phyloP scores from a whole-genome alignment of 129 eudicot genomes.

The Chrysanthemum makinoi region DNA sequence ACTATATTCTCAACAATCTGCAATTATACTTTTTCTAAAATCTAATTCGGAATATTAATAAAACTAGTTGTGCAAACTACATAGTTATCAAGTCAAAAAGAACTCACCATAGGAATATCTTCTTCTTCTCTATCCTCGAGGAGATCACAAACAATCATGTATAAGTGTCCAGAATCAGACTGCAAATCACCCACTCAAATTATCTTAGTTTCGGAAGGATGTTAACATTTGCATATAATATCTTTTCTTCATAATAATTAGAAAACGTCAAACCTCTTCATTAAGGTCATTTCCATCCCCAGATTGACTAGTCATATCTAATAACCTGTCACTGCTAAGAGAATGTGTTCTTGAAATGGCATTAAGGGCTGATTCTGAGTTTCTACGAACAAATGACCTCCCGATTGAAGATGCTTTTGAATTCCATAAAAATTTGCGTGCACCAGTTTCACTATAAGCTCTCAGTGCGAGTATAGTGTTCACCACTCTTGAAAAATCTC shows the following conservation, averaged over 20 bases:
- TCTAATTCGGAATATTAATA: background rate
- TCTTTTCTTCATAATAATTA: background rate
- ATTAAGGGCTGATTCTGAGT: slow-evolving; percentile 49
- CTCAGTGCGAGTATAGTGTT: slow-evolving; percentile 65
- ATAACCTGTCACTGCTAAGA: slow-evolving; percentile 25
- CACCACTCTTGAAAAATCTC: slow-evolving; percentile 67
- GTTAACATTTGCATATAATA: background rate
- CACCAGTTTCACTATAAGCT: slow-evolving; percentile 55
- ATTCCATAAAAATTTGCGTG: slow-evolving; percentile 52
- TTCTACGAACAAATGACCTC: slow-evolving; percentile 46
- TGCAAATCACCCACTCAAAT: slow-evolving; percentile 26
- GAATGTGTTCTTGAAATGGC: slow-evolving; percentile 46
- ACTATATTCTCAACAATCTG: slow-evolving; percentile 74
- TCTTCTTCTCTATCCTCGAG: slow-evolving; percentile 68
- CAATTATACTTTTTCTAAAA: background rate
- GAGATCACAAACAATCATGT: slow-evolving; percentile 56
- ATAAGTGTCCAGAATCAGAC: slow-evolving; percentile 41
- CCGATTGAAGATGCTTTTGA: slow-evolving; percentile 34
- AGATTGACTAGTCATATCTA: slow-evolving; percentile 18
- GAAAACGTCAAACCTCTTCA: slow-evolving; percentile 27
- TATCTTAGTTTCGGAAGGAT: background rate
- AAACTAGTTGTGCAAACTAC: background rate
- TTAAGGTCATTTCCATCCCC: slow-evolving; percentile 36
- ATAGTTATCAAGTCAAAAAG: slow-evolving; percentile 19
- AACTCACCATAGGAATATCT: slow-evolving; percentile 77